Conservation (phyloP, 1,284 basidiomycete species). For the Chalciporus piperatoides region DNA sequence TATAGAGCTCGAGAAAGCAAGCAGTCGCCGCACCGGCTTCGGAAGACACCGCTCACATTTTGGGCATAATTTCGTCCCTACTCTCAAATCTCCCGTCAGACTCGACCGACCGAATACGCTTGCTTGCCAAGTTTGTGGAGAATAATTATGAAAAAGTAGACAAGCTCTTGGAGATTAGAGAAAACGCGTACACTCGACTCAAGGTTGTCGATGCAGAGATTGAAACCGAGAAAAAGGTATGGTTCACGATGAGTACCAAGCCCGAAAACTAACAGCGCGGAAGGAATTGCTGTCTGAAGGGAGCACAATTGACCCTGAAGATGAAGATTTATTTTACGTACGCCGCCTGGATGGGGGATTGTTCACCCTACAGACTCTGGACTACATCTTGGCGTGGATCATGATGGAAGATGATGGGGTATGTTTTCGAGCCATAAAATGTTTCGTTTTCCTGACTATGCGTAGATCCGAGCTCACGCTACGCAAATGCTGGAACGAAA, state of each 20-base stretch:
- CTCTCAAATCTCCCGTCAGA: slow-evolving; percentile 90
- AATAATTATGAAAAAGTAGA: slow-evolving; percentile 90
- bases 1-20: slow-evolving; percentile 57
- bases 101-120: slow-evolving; percentile 72
- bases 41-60: slow-evolving; percentile 83
- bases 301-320: slow-evolving; percentile 57
- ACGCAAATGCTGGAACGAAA: slow-evolving; percentile 72
- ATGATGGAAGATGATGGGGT: slow-evolving; percentile 99
- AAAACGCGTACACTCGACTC: slow-evolving; percentile 60
- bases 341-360: slow-evolving; percentile 82
- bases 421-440: slow-evolving; percentile 29
- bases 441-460: slow-evolving; percentile 11
- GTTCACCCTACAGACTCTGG: slow-evolving; percentile 85
- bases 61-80: slow-evolving; percentile 86
- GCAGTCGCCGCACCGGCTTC: slow-evolving; percentile 59
- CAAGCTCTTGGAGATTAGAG: slow-evolving; percentile 85
- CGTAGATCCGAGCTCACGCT: slow-evolving; percentile 71
- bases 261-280: neutral
- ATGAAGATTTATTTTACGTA: slow-evolving; percentile 80
- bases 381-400: slow-evolving; percentile 94
- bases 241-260: slow-evolving; percentile 6
- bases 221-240: slow-evolving; percentile 61
- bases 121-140: slow-evolving; percentile 94
- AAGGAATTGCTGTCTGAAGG: slow-evolving; percentile 56
- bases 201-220: slow-evolving; percentile 61